Conservation (phyloP, 495 filamentous ascomycete species). For the Ramalina peruviana region DNA sequence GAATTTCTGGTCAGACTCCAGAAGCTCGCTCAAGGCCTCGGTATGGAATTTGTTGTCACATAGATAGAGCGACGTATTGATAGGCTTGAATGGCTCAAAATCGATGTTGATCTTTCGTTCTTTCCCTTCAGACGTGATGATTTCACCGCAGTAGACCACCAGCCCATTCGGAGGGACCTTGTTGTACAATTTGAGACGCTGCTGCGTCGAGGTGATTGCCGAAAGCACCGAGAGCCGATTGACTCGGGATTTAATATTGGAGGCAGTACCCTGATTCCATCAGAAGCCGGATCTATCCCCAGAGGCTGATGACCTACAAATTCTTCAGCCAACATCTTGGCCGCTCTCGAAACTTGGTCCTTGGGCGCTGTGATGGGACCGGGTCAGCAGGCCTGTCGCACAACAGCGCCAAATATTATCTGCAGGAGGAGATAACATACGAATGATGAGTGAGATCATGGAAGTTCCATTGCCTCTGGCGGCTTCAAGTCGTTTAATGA, state of each 20-base stretch:
- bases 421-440: slow-evolving; percentile 33
- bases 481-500: slow-evolving; percentile 89
- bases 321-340: slow-evolving; percentile 99
- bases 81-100: slow-evolving; percentile 98
- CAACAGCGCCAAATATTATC: slow-evolving; percentile 1
- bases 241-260: slow-evolving; percentile 98
- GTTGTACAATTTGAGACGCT: slow-evolving; percentile 95
- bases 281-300: slow-evolving; percentile 13
- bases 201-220: slow-evolving; percentile 96
- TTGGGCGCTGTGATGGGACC: slow-evolving; percentile 57
- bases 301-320: slow-evolving; percentile 47
- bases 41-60: slow-evolving; percentile 99
- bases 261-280: slow-evolving; percentile 69
- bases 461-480: slow-evolving; percentile 90
- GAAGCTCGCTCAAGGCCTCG: slow-evolving; percentile 85
- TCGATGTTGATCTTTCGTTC: slow-evolving; percentile 99
- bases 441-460: slow-evolving; percentile 99
- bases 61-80: slow-evolving; percentile 97
- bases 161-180: slow-evolving; percentile 95
- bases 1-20: slow-evolving; percentile 97
- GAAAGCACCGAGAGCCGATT: slow-evolving; percentile 95
- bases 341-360: slow-evolving; percentile 89
- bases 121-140: slow-evolving; percentile 95
- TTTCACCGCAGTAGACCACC: slow-evolving; percentile 99
- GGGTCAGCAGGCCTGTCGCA: not conserved